Base-by-base conservation (phyloP, 2,329 filamentous ascomycete genomes). In the Talaromyces sp. region DNA sequence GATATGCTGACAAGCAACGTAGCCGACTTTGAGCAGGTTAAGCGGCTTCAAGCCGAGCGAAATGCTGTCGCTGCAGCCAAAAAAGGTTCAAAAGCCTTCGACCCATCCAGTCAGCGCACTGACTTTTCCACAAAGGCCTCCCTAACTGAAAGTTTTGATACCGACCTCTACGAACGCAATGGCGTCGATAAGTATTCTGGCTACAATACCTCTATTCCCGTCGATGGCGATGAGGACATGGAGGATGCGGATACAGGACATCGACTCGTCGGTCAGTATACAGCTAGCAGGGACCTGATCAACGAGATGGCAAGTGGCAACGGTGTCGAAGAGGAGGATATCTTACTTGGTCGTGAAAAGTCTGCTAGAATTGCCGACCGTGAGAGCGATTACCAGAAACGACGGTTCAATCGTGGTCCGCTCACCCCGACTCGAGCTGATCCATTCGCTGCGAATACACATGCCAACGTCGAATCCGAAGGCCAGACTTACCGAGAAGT, bases 331-430 rank as follows among this genome's bases (percentile, higher is more conserved):
- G 93, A 97, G 75, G 91, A 93, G 60, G 95, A 99, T 68, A 87
- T 93, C 6, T 80, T 99, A 62, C 82, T 91, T 53, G 89, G 88
- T 45, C 85, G 87, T 65, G 94, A 97, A 79, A 89, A 93, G 76
- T 89, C 91, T 72, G 91, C 89, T 59, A 87, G 93, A 67, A 97
- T 99, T 69, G 81, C 87, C 61, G 93, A 95, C 70, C 88, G 94
- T 68, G 93, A 97, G 79, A 95, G 91, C 63, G 93, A 97, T 70
- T 99, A 99, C 72, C 95, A 99, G 77, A 96, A 96, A 77, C 89
- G 92, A 64, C 86, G 92, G 60, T 95, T 96, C 73, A 87, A 96
- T 71, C 91, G 94, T 61, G 57, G 57, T 39, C 69, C 74, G 46
- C 80, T 97, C 62, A 94, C 91, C 21, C 91, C 92, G 4, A 91